Conservation (phyloP, 768 basidiomycete genomes). For the Lyophyllum decastes region DNA sequence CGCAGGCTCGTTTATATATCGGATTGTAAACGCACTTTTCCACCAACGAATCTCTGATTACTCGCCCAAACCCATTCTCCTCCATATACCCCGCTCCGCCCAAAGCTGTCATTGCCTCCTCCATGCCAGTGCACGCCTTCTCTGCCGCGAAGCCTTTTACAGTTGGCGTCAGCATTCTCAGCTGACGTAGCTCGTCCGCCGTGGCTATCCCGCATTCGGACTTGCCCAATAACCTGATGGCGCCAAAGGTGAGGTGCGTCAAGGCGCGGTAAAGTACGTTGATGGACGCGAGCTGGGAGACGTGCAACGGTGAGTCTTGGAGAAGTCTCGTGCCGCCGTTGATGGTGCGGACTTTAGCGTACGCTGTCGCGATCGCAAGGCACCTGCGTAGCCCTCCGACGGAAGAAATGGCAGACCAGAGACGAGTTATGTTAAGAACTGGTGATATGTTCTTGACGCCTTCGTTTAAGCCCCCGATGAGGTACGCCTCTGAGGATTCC, state of each 20-base stretch:
- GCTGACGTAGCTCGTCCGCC: conserved; percentile 47
- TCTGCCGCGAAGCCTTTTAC: conserved; percentile 73
- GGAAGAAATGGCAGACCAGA: conserved; percentile 61
- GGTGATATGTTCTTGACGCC: conserved; percentile 71
- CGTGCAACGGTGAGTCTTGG: conserved; percentile 59
- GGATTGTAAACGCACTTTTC: conserved; percentile 49
- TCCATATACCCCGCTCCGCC: conserved; percentile 87
- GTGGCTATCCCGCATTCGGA: conserved; percentile 56
- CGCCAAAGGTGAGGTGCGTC: conserved; percentile 62
- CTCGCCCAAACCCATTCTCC: conserved; percentile 71
- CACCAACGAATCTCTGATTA: conserved; percentile 69
- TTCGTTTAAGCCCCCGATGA: conserved; percentile 55
- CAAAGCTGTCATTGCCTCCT: conserved; percentile 72
- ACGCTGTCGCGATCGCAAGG: conserved; percentile 65
- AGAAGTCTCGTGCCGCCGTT: conserved; percentile 51
- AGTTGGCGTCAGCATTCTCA: conserved; percentile 69
- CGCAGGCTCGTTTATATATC: background rate
- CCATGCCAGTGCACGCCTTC: conserved; percentile 62
- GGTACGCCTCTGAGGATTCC: conserved; percentile 58
- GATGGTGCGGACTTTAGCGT: conserved; percentile 60
- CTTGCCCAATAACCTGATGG: conserved; percentile 58
- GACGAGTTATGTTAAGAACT: conserved; percentile 76
- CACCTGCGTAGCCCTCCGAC: conserved; percentile 61
- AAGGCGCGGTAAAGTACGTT: conserved; percentile 67
- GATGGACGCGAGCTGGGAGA: conserved; percentile 61